Evolutionary conservation across 2,329 filamentous ascomycete genomes (phyloP).

Genomic region (Aureobasidium uvarum): DNA sequence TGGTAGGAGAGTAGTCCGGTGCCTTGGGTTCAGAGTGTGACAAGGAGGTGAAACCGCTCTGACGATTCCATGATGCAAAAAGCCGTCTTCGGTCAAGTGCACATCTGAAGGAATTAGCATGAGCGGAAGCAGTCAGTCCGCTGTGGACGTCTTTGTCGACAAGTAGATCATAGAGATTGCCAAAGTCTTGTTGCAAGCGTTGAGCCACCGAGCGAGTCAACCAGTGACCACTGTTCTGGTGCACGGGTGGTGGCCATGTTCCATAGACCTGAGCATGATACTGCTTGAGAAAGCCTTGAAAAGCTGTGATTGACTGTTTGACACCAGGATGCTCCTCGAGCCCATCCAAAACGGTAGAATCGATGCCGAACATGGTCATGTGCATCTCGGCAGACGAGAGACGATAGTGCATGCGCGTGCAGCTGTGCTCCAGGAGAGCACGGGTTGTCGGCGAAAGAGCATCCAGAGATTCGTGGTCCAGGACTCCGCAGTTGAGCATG

Average conservation of each 20-base stretch:
- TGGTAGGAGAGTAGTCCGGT: constrained; percentile 42
- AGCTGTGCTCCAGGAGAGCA: constrained; percentile 57
- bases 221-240: constrained; percentile 46
- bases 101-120: not conserved
- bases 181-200: constrained; percentile 64
- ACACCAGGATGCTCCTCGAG: constrained; percentile 47
- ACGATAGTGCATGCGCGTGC: constrained; percentile 61
- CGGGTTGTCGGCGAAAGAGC: constrained; percentile 28
- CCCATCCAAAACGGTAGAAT: constrained; percentile 48
- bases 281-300: constrained; percentile 59
- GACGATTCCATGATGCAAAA: constrained; percentile 50
- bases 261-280: constrained; percentile 60
- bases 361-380: constrained; percentile 56
- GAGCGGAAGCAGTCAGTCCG: not conserved
- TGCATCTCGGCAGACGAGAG: constrained; percentile 62
- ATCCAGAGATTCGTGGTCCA: constrained; percentile 12
- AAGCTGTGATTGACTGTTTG: constrained; percentile 55
- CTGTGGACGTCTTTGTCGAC: constrained; percentile 49
- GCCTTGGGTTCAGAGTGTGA: constrained; percentile 65
- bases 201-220: constrained; percentile 59
- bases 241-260: constrained; percentile 54
- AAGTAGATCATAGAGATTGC: constrained; percentile 67
- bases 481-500: constrained; percentile 45
- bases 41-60: constrained; percentile 46
- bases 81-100: not conserved